These are phyloP conservation scores for Sugiyamaella sp. DNA, from an alignment of 1,139 yeast genomes.

Conservation along the genomic window DNA sequence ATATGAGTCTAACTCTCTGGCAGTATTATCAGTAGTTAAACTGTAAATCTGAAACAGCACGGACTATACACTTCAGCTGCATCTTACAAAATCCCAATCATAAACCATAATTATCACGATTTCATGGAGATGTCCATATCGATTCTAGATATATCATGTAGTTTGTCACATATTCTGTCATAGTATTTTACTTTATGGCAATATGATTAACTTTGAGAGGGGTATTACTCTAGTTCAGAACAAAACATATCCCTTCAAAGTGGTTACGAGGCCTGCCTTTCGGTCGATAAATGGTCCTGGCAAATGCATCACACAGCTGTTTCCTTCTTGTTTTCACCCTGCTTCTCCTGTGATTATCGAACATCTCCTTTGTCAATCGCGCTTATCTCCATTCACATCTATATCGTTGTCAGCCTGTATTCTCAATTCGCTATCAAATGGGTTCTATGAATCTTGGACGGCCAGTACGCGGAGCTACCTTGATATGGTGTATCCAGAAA, in stretches of 20 bases:
- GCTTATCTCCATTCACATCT: slow-evolving; percentile 19
- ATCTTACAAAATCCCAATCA: no score
- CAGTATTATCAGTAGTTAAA: no score
- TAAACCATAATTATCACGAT: no score
- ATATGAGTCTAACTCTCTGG: no score
- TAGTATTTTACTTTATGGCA: no score
- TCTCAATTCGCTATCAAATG: slow-evolving; percentile 26
- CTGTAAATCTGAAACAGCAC: no score
- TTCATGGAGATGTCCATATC: no score
- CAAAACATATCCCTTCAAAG: background rate
- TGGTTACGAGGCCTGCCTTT: background rate
- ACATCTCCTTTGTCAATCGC: slow-evolving; percentile 17
- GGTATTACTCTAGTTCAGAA: no score
- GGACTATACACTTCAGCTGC: no score
- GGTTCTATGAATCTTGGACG: slow-evolving; percentile 28
- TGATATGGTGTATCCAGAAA: slow-evolving; percentile 26
- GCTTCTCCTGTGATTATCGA: slow-evolving; percentile 24
- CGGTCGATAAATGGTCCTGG: slow-evolving; percentile 18
- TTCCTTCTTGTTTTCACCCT: slow-evolving; percentile 26
- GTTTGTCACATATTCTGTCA: no score
- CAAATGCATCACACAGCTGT: slow-evolving; percentile 22
- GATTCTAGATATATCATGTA: no score
- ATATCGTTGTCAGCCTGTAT: slow-evolving; percentile 26
- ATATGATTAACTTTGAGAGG: no score
- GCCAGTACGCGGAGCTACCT: slow-evolving; percentile 23